Percentiles rank a stretch among this genome's conserved stretches.
These are phyloP conservation scores for Wickerhamiella hasegawae DNA, from an alignment of 805 yeast species.

Conservation along the genomic window DNA sequence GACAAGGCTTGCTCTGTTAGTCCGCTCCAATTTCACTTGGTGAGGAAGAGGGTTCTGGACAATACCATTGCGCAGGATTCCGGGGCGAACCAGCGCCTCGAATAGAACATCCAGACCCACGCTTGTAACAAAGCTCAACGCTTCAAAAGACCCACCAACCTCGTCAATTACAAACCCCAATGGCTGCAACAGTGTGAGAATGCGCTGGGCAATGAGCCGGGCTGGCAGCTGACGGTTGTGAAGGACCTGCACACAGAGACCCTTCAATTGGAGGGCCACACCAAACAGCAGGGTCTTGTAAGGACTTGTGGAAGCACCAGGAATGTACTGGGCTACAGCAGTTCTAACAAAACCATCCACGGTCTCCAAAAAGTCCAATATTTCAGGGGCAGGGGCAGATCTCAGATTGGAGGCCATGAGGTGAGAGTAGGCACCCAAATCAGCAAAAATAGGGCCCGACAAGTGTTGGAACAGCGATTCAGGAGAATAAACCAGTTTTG, in stretches of 20 bases:
- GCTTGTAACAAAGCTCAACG: conserved; percentile 9
- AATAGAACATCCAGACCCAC: conserved; percentile 9
- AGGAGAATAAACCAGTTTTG: conserved; percentile 5
- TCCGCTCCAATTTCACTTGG: not conserved
- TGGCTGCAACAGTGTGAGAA: conserved; percentile 9
- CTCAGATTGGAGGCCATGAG: not conserved
- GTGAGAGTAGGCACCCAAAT: conserved; percentile 13
- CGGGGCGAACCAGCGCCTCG: not conserved
- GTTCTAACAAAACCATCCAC: conserved; percentile 5
- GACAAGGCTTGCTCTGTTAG: not conserved
- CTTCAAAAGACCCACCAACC: conserved; percentile 9
- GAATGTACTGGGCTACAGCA: conserved; percentile 1
- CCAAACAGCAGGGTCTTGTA: conserved; percentile 11
- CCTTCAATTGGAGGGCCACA: conserved; percentile 11
- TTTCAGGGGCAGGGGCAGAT: not conserved
- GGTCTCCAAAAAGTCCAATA: conserved; percentile 1
- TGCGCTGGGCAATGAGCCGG: conserved; percentile 1
- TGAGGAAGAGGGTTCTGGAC: not conserved
- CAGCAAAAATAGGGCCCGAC: not conserved
- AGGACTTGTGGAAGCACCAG: not conserved
- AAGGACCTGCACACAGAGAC: conserved; percentile 8
- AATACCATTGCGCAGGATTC: too few relatives aligned
- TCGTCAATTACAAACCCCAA: conserved; percentile 9
- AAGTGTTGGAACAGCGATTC: conserved; percentile 2
- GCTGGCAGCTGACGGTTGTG: conserved; percentile 2